Evolutionary conservation across 805 yeast species (phyloP), one percentile per base, ranked within the genome.

Genomic region (Maudiozyma barnettii): DNA sequence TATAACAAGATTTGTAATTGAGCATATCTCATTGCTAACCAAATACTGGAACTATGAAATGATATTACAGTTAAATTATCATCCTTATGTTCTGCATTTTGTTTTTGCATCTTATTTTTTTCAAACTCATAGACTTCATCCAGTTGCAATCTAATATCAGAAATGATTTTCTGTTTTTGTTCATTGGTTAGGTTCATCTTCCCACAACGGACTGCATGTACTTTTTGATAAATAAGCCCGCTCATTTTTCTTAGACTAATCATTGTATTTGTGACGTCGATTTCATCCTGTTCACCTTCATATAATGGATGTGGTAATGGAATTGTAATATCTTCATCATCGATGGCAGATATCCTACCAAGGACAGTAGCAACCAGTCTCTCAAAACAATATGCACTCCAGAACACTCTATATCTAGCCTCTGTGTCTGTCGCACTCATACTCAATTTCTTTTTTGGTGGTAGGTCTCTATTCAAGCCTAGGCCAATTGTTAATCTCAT

Each of bases 311-410:
- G 58, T 2, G 78, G 77, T 6, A 64, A 47, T 0, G 72, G 74
- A 0, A 70, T 68, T 43, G 74, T 74, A 39, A 78, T 72, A 51
- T 76, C 79, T 45, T 69, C 69, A 49, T 77, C 81, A 33, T 70
- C 69, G 18, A 78, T 59, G 0, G 74, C 68, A 22, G 74, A 64
- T 2, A 76, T 74, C 35, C 80, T 65, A 1, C 81, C 79, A 21
- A 77, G 55, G 14, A 76, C 68, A 12, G 72, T 61, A 5, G 78
- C 71, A 19, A 77, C 68, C 19, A 74, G 60, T 39, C 80, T 54
- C 51, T 76, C 81, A 54, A 73, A 66, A 47, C 67, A 68, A 53
- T 73, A 74, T 4, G 72, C 71, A 46, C 74, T 67, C 79, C 79
- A 75, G 53, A 75, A 75, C 1, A 73, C 59, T 43, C 81, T 60